Conservation (phyloP, 2,329 filamentous ascomycete species). For the Piedraia hortae region DNA sequence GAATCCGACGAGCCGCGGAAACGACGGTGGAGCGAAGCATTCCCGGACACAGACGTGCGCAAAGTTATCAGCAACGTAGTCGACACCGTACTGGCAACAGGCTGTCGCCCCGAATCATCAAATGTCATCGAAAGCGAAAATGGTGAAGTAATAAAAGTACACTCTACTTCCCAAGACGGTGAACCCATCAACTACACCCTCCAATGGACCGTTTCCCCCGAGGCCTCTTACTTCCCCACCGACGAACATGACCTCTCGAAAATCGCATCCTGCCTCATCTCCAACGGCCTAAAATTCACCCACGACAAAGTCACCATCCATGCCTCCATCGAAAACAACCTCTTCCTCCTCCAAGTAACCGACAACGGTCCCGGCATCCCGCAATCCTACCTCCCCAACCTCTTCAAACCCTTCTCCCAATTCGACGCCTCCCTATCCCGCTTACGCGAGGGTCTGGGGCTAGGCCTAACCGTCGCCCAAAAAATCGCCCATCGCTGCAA, state of each 20-base stretch:
- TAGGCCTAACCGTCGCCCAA: constrained; percentile 46
- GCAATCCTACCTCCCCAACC: constrained; percentile 32
- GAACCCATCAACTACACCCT: constrained; percentile 20
- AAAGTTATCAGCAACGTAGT: constrained; percentile 25
- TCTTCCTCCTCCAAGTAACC: constrained; percentile 31
- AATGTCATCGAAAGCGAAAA: constrained; percentile 18
- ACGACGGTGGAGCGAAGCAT: constrained; percentile 16
- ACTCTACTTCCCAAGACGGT: constrained; percentile 17
- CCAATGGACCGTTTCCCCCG: constrained; percentile 22
- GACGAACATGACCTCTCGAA: constrained; percentile 37
- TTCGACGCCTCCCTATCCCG: constrained; percentile 41
- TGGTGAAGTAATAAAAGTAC: constrained; percentile 23
- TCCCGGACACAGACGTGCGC: constrained; percentile 19
- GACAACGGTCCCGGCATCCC: constrained; percentile 45
- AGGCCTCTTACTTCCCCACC: constrained; percentile 25
- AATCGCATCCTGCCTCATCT: constrained; percentile 32
- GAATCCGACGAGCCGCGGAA: constrained; percentile 47
- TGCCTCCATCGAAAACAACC: constrained; percentile 20
- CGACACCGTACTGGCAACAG: constrained; percentile 24
- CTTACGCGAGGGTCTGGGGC: constrained; percentile 37
- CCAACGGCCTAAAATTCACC: constrained; percentile 40
- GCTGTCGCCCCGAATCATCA: constrained; percentile 25
- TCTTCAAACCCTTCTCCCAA: constrained; percentile 43
- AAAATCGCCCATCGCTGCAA: constrained; percentile 40
- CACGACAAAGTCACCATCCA: constrained; percentile 30